Evolutionary conservation across 1,139 yeast species (phyloP).

Genomic region (Neolecta irregularis): DNA sequence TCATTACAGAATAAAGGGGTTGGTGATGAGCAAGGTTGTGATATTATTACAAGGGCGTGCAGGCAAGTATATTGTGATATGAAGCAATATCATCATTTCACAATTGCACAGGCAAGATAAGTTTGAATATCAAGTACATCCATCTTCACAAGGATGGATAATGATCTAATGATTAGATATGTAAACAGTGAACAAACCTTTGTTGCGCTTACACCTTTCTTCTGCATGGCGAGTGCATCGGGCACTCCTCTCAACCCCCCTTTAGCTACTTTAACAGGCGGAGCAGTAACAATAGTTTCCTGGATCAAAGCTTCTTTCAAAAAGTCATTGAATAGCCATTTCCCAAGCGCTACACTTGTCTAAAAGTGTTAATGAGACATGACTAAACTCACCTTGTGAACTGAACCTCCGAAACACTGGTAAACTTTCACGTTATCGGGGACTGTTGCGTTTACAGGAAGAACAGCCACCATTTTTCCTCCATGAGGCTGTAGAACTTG

Average conservation of each 20-base stretch:
- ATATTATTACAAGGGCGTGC: no score
- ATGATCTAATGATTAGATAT: no score
- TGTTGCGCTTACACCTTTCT: conserved; percentile 2
- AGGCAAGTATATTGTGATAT: conserved; percentile 4
- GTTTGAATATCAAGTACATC: no score
- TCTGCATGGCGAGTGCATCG: conserved; percentile 2
- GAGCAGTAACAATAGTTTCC: not conserved
- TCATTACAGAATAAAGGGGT: no score
- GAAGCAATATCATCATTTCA: not conserved
- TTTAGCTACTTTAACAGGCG: conserved; percentile 1
- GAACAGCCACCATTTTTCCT: not conserved
- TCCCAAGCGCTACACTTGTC: conserved; percentile 1
- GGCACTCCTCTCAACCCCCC: conserved; percentile 3
- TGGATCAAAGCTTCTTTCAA: not conserved
- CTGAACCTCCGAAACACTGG: not conserved
- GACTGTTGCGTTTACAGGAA: not conserved
- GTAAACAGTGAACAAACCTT: no score
- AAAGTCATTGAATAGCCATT: not conserved
- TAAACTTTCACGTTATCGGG: not conserved
- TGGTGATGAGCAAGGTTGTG: no score
- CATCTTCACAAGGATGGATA: no score
- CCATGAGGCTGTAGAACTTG: not conserved
- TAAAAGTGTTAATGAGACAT: no score
- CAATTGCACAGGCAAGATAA: no score
- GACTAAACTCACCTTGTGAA: conserved; percentile 2